Base-by-base conservation (phyloP, 2,329 filamentous ascomycete species). In the Setomelanomma holmii region DNA sequence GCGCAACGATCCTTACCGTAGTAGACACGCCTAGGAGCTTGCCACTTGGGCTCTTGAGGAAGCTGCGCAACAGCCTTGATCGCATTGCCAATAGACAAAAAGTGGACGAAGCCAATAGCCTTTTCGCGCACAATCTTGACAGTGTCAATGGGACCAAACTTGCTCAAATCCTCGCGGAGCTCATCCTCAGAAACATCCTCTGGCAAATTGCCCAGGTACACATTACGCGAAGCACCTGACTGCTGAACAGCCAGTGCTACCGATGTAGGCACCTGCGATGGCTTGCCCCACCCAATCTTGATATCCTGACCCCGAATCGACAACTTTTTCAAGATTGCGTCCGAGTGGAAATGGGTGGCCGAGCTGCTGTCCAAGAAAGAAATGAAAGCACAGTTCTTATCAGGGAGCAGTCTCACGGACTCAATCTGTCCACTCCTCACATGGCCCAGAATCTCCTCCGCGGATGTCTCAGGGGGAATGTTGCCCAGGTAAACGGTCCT, bases 381-480 rank as follows among this genome's bases (percentile, higher is more conserved):
- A 74, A 99, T 98, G 82, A 99, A 99, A 52, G 95, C 95, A 73
- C 95, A 99, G 83, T 98, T 99, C 90, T 98, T 99, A 79, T 99
- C 95, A 20, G 93, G 91, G 49, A 99, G 83, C 61, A 99, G 84
- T 66, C 95, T 89, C 46, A 99, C 95, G n/a, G 95, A 98, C 80
- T 99, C 95, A 68, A 99, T 98, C 75, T 98, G 95, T 20, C 95
- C 95, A 76, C 95, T 98, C 60, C 95, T 87, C 54, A 99, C 95
- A 71, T 99, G 95, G 60, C 93, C 89, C 49, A 99, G 81, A 60
- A 99, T 96, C 79, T 99, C 95, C 79, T 99, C 95, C 7, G 95
- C 93, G 43, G 90, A 88, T 6, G 95, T 99, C 79, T 99, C 95
- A 21, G 93, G 90, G n/a, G 95, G 95, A 53, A 99, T 98, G 76